A percentile compares a stretch with the other conserved stretches of the same genome.
Conservation (phyloP, 2,329 filamentous ascomycete species). For the Leptodontidium sp. region DNA sequence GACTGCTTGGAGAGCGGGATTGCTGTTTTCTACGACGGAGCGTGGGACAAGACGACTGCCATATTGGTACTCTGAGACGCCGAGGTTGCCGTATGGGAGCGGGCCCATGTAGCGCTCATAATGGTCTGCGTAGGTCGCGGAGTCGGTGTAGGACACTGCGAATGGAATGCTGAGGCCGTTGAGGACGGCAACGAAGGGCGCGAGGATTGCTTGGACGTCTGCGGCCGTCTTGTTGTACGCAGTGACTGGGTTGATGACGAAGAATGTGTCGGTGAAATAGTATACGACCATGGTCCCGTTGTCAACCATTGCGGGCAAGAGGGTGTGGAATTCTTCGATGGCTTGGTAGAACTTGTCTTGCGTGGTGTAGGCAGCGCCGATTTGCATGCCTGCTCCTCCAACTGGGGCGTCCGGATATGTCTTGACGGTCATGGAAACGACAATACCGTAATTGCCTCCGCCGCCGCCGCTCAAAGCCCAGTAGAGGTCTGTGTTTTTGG, state of each 20-base stretch:
- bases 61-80: slow-evolving; percentile 47
- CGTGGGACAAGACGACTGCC: slow-evolving; percentile 55
- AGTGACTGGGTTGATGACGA: slow-evolving; percentile 57
- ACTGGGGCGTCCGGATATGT: slow-evolving; percentile 55
- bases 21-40: slow-evolving; percentile 44
- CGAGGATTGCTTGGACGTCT: slow-evolving; percentile 55
- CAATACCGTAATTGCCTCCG: slow-evolving; percentile 65
- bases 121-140: slow-evolving; percentile 43
- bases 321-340: slow-evolving; percentile 54
- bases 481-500: slow-evolving; percentile 63
- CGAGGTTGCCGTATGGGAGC: slow-evolving; percentile 42
- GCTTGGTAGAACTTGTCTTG: slow-evolving; percentile 57
- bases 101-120: slow-evolving; percentile 46
- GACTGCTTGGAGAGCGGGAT: slow-evolving; percentile 35
- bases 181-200: slow-evolving; percentile 54
- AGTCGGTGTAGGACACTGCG: slow-evolving; percentile 39
- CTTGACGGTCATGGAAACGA: slow-evolving; percentile 62
- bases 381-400: slow-evolving; percentile 55
- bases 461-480: slow-evolving; percentile 70
- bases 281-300: slow-evolving; percentile 59
- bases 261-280: slow-evolving; percentile 56
- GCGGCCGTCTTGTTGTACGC: slow-evolving; percentile 55
- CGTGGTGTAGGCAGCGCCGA: slow-evolving; percentile 48
- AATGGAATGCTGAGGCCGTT: slow-evolving; percentile 48
- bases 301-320: slow-evolving; percentile 57